Conservation (phyloP, 441 rosid genomes). For the Manihot esculenta region DNA sequence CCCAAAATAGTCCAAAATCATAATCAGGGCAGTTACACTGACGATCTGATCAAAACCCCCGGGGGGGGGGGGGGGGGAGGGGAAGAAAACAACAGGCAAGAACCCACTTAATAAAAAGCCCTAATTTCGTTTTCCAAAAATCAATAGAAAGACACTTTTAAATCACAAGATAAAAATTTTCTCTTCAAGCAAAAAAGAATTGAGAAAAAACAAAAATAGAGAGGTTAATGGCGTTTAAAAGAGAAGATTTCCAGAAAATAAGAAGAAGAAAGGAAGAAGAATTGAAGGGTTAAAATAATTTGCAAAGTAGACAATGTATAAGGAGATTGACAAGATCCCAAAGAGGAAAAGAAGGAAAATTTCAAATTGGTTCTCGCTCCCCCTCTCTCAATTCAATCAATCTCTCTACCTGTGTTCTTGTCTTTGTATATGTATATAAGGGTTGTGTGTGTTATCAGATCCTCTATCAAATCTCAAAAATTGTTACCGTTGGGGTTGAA, state of each 20-base stretch:
- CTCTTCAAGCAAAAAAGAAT: background rate
- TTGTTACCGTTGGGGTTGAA: background rate
- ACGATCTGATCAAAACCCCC: constrained; percentile 63
- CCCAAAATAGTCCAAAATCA: constrained; percentile 42
- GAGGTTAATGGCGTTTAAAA: constrained; percentile 20
- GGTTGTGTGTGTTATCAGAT: constrained; percentile 16
- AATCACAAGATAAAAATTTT: constrained; percentile 2
- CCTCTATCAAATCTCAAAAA: constrained; percentile 19
- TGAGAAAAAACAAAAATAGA: constrained; percentile 13
- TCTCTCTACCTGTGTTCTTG: constrained; percentile 15
- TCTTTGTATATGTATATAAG: constrained; percentile 6
- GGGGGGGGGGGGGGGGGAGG: too few species aligned
- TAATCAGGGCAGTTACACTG: constrained; percentile 47
- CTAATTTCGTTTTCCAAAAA: constrained; percentile 17
- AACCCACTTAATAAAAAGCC: constrained; percentile 29
- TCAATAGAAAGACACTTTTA: constrained; percentile 15
- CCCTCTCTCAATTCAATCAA: background rate
- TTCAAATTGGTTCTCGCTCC: constrained; percentile 4
- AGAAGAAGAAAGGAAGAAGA: background rate
- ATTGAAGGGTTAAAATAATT: constrained; percentile 16
- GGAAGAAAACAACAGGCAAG: constrained; percentile 25
- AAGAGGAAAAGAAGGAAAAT: constrained; percentile 8
- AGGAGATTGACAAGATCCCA: constrained; percentile 35
- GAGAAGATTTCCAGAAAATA: background rate
- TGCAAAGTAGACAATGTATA: constrained; percentile 27